These are phyloP conservation scores for Aaosphaeria pasadenensis DNA, from an alignment of 2,329 filamentous ascomycete genomes.

Conservation along the genomic window DNA sequence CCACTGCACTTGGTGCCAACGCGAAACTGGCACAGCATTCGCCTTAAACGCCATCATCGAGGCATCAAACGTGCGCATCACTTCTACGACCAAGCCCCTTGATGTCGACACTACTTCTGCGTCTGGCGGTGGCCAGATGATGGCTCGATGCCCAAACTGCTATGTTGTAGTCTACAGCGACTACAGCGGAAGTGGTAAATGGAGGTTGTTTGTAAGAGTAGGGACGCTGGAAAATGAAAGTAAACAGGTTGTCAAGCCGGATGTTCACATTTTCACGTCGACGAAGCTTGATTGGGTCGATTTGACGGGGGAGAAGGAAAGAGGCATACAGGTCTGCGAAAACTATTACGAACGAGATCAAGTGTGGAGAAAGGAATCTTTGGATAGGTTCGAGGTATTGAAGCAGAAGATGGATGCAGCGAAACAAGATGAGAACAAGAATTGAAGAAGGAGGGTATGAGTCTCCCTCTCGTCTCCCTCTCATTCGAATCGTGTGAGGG, in stretches of 20 bases:
- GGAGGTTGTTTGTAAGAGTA: constrained; percentile 40
- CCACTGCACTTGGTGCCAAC: constrained; percentile 48
- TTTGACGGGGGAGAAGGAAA: constrained; percentile 1
- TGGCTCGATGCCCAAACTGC: constrained; percentile 45
- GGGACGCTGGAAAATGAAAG: constrained; percentile 44
- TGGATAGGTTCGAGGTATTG: constrained; percentile 1
- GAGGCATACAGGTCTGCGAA: constrained; percentile 1
- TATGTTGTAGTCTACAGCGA: constrained; percentile 41
- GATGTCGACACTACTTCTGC: constrained; percentile 26
- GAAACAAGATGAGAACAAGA: background rate
- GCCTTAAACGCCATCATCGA: constrained; percentile 42
- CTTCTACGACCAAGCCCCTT: constrained; percentile 19
- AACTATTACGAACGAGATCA: background rate
- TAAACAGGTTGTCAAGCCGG: constrained; percentile 37
- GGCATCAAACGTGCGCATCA: constrained; percentile 1
- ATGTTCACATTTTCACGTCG: constrained; percentile 43
- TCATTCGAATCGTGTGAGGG: too few relatives aligned
- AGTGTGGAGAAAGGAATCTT: background rate
- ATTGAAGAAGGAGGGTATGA: too few relatives aligned
- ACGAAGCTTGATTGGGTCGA: constrained; percentile 2
- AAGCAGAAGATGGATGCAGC: background rate
- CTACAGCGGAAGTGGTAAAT: constrained; percentile 34
- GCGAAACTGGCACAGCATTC: constrained; percentile 41
- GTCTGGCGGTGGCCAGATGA: constrained; percentile 34
- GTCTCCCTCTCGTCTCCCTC: too few relatives aligned